Conservation (phyloP, 2,329 filamentous ascomycete genomes). For the Colletotrichum orchidophilum region DNA sequence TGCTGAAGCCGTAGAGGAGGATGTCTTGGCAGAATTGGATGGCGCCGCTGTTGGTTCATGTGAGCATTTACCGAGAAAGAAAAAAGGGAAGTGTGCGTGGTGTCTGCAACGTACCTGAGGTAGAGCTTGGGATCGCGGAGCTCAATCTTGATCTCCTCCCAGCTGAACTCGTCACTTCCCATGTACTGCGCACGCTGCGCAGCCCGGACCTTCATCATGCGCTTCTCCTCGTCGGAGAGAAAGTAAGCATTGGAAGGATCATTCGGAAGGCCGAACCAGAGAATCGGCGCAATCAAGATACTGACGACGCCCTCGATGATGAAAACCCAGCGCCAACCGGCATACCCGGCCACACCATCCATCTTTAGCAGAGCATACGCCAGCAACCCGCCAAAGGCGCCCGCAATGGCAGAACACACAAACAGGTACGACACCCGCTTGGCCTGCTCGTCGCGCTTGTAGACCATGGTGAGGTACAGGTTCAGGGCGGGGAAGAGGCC, state of each 20-base stretch:
- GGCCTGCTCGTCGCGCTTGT: conserved; percentile 44
- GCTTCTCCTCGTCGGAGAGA: conserved; percentile 56
- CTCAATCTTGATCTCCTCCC: conserved; percentile 58
- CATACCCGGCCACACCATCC: conserved; percentile 48
- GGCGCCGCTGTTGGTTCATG: conserved; percentile 38
- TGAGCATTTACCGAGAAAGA: background rate
- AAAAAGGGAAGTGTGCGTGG: background rate
- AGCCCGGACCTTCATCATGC: conserved; percentile 59
- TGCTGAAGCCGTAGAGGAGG: conserved; percentile 65
- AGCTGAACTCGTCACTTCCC: conserved; percentile 58
- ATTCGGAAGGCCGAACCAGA: conserved; percentile 58
- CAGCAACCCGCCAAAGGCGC: conserved; percentile 48
- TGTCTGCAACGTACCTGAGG: conserved; percentile 47
- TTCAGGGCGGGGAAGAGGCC: conserved; percentile 60
- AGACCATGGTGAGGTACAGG: conserved; percentile 47
- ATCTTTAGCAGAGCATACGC: conserved; percentile 61
- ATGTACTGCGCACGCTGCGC: conserved; percentile 57
- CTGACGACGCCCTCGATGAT: conserved; percentile 60
- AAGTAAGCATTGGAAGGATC: conserved; percentile 58
- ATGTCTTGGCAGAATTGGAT: conserved; percentile 64
- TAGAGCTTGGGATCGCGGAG: conserved; percentile 61
- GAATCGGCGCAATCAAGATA: conserved; percentile 50
- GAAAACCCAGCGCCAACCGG: conserved; percentile 58
- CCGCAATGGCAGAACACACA: conserved; percentile 60
- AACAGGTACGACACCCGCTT: conserved; percentile 49